Conservation (phyloP, 441 rosid genomes). For the Geranium incanum region DNA sequence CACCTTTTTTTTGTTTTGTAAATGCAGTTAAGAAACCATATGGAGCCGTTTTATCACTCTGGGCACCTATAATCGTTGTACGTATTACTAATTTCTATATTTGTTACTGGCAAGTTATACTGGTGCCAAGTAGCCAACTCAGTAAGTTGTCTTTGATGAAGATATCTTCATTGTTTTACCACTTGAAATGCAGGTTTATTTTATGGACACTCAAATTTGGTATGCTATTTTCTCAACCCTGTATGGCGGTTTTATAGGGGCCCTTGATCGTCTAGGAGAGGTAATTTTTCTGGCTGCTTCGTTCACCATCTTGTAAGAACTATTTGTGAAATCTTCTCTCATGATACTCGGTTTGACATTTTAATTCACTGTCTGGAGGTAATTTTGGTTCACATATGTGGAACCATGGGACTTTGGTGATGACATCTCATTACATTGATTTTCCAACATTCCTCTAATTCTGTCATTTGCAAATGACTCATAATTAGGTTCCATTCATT, state of each 20-base stretch:
- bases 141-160: conserved; percentile 10
- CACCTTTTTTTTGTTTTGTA: conserved; percentile 7
- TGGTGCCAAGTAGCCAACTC: conserved; percentile 7
- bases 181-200: conserved; percentile 60
- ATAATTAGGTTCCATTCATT: not conserved
- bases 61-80: conserved; percentile 82
- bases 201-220: conserved; percentile 99
- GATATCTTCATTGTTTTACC: conserved; percentile 17
- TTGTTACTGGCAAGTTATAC: conserved; percentile 1
- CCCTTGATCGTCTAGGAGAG: conserved; percentile 98
- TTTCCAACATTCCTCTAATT: too few species aligned
- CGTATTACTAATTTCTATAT: conserved; percentile 15
- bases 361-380: too few species aligned
- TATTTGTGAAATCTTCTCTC: conserved; percentile 2
- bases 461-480: too few species aligned
- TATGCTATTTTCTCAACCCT: conserved; percentile 81
- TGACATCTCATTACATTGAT: too few species aligned
- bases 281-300: conserved; percentile 32
- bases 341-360: not conserved
- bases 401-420: too few species aligned
- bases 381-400: too few species aligned
- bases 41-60: conserved; percentile 73
- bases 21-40: conserved; percentile 54
- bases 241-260: conserved; percentile 91
- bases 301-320: conserved; percentile 8